Base-by-base conservation (phyloP, 108 stramenopile species). In the Cyclotella sp. region DNA sequence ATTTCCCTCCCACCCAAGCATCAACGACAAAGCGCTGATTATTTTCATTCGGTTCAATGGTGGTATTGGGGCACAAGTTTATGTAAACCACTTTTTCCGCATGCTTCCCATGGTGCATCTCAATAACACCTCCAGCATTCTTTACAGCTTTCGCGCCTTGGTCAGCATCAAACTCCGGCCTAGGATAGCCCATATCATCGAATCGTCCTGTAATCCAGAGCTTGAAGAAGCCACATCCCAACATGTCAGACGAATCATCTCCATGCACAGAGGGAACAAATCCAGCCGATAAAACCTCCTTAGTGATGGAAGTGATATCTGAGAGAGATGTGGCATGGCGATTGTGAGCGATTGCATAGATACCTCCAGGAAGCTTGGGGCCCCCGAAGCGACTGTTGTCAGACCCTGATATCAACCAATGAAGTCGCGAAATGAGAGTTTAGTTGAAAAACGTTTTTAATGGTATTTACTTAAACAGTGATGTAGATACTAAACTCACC, bases 151-250 rank as follows among this genome's bases (percentile, higher is more conserved):
- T 16, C 30, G 66, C 66, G 18, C 73, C 73, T 57, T 73, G 65
- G 15, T 73, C 73, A 16, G 73, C 63, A 49, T 73, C 73, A 44
- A 73, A 73, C 30, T 73, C 66, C 67, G 73, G 73, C 13, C 65
- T 44, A 42, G 73, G 65, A 45, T 67, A 67, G 55, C 73, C 73
- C 69, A 70, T 70, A 70, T 70, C 69, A 27, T 73, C 73, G 39
- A 67, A 73, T 0, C 51, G 45, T 19, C 73, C 73, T 14, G 63
- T 73, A 6, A 65, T 13, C 73, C 73, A 73, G 16, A 73, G 46
- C 26, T 73, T 73, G 65, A 67, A 67, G 45, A 73, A 73, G n/a
- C 73, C 73, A 22, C 54, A 55, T 55, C 54, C 54, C 54, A 55
- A 55, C 54, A 55, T 55, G n/a, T 55, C 54, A 22, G 73, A 47